Percentiles rank a stretch among this genome's conserved stretches.
These are phyloP conservation scores for Rickenella mellea DNA, from an alignment of 768 basidiomycete genomes.

Conservation along the genomic window DNA sequence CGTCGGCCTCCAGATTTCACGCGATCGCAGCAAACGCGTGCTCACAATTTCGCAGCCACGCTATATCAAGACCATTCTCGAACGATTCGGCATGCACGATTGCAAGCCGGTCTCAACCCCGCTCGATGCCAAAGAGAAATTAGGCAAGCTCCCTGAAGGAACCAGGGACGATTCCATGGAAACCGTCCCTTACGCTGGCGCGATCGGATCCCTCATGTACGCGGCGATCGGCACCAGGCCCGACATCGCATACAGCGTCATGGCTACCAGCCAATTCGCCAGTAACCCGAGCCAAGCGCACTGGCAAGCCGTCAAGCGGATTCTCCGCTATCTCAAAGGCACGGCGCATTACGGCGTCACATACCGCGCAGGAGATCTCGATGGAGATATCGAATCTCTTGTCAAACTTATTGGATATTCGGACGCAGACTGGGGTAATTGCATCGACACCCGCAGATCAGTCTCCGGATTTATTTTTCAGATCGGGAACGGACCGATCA, in stretches of 20 bases:
- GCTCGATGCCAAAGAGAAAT: constrained; percentile 7
- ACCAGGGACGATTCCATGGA: neutral
- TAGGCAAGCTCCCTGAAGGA: neutral
- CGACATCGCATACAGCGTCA: constrained; percentile 13
- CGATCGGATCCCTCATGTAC: neutral
- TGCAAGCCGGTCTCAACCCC: constrained; percentile 11
- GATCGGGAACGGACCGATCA: constrained; percentile 12
- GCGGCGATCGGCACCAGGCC: constrained; percentile 3
- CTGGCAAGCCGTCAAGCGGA: constrained; percentile 15
- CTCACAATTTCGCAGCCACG: constrained; percentile 12
- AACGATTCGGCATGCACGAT: constrained; percentile 14
- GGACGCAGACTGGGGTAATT: constrained; percentile 18
- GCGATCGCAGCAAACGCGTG: constrained; percentile 12
- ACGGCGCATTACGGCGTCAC: constrained; percentile 6
- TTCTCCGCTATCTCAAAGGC: constrained; percentile 15
- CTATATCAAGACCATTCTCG: constrained; percentile 16
- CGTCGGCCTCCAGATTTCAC: constrained; percentile 27
- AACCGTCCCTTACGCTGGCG: constrained; percentile 1
- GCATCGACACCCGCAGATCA: constrained; percentile 14
- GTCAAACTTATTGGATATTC: constrained; percentile 8
- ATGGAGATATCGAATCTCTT: constrained; percentile 6
- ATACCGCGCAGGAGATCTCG: constrained; percentile 5
- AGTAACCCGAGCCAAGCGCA: constrained; percentile 15
- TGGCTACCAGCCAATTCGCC: constrained; percentile 13
- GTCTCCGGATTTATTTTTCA: constrained; percentile 17